Percentiles rank a stretch among this genome's conserved stretches.
These are phyloP conservation scores for Myxozyma kluyveri DNA, from an alignment of 805 yeast species.

Conservation along the genomic window DNA sequence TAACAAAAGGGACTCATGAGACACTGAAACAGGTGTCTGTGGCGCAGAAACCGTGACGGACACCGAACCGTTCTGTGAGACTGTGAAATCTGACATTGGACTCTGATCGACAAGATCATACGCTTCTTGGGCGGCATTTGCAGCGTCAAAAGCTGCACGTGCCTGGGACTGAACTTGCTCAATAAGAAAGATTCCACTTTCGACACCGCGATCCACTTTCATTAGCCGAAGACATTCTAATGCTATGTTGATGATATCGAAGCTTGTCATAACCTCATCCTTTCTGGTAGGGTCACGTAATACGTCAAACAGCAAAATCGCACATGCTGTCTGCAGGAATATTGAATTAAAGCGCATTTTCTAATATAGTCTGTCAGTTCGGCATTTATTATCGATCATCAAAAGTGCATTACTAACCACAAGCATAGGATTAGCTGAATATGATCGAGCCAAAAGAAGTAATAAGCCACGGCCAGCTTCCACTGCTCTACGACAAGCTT, in stretches of 20 bases:
- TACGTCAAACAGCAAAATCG: slow-evolving; percentile 23
- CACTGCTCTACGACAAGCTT: slow-evolving; percentile 28
- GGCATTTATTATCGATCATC: background rate
- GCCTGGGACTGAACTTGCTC: slow-evolving; percentile 27
- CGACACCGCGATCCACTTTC: slow-evolving; percentile 17
- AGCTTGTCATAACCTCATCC: slow-evolving; percentile 24
- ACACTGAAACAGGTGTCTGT: background rate
- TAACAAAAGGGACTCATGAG: background rate
- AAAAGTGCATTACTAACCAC: slow-evolving; percentile 5
- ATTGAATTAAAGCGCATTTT: slow-evolving; percentile 28
- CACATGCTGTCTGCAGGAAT: slow-evolving; percentile 27
- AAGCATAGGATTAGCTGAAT: slow-evolving; percentile 26
- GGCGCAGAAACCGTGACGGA: background rate
- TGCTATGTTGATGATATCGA: slow-evolving; percentile 27
- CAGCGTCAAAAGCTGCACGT: slow-evolving; percentile 20
- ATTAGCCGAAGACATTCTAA: slow-evolving; percentile 26
- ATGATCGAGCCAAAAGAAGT: slow-evolving; percentile 22
- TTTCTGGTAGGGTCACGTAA: slow-evolving; percentile 21
- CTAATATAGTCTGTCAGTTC: slow-evolving; percentile 10
- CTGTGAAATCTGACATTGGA: background rate
- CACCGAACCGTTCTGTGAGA: background rate
- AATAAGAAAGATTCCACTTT: slow-evolving; percentile 19
- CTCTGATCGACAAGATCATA: background rate
- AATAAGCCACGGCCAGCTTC: slow-evolving; percentile 25
- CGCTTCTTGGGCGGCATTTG: slow-evolving; percentile 2